Conservation (phyloP, 192 early-diverging fungal species). For the Backusella parvicylindrica region DNA sequence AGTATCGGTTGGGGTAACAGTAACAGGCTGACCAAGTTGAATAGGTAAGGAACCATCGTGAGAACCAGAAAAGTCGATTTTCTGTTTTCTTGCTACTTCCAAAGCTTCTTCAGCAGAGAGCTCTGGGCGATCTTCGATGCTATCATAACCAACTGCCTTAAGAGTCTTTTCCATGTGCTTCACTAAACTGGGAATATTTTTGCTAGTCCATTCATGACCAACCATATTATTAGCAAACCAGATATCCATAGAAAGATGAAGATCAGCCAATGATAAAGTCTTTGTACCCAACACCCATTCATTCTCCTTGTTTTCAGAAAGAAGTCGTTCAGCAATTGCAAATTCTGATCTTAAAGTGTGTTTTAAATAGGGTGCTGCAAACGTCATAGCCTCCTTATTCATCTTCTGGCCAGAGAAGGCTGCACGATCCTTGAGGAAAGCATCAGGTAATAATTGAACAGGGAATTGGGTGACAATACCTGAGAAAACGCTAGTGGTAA, state of each 20-base stretch:
- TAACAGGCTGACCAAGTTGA: constrained; percentile 12
- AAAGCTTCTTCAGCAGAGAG: constrained; percentile 22
- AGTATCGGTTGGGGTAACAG: constrained; percentile 23
- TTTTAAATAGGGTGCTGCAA: background rate
- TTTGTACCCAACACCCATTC: constrained; percentile 25
- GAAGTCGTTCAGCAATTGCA: background rate
- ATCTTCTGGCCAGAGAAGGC: constrained; percentile 6
- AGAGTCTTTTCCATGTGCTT: constrained; percentile 7
- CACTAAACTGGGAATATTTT: constrained; percentile 4
- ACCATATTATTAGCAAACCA: background rate
- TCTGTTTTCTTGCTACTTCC: constrained; percentile 12
- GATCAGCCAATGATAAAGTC: constrained; percentile 11
- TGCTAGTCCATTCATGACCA: background rate
- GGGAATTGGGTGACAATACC: constrained; percentile 14
- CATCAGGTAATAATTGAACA: background rate
- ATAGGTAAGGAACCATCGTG: background rate
- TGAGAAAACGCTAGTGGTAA: background rate
- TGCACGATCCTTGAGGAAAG: constrained; percentile 13
- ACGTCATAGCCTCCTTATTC: background rate
- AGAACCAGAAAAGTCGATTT: background rate
- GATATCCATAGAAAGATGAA: constrained; percentile 17
- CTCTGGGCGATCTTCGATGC: background rate
- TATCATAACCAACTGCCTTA: background rate
- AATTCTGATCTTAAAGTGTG: constrained; percentile 13
- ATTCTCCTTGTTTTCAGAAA: background rate